phyloP scores from a whole-genome alignment of 2,329 filamentous ascomycete species.

The Periconia sp. region DNA sequence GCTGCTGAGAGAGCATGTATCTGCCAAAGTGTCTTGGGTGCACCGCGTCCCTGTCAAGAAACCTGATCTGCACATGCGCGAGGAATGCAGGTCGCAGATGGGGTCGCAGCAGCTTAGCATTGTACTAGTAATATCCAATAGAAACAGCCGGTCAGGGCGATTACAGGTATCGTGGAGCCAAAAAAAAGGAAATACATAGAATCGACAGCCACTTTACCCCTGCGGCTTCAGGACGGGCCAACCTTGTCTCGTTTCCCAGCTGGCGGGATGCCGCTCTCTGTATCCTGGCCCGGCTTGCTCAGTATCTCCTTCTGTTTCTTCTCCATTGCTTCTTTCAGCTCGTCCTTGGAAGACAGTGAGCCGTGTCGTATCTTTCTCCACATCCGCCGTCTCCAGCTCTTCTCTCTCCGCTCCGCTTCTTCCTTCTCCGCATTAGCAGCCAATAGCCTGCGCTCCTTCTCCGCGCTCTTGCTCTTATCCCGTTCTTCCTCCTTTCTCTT shows the following conservation, averaged over 20 bases:
- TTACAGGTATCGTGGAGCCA: constrained; percentile 20
- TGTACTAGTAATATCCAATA: not conserved
- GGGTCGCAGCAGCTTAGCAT: not conserved
- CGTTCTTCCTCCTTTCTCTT: constrained; percentile 54
- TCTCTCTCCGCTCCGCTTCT: constrained; percentile 47
- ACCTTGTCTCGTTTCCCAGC: constrained; percentile 33
- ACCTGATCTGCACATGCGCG: too few relatives aligned
- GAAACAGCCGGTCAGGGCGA: constrained; percentile 15
- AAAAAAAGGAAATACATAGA: constrained; percentile 3
- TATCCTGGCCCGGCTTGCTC: constrained; percentile 40
- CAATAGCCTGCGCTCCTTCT: constrained; percentile 63
- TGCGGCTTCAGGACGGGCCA: constrained; percentile 3
- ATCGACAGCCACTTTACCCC: too few relatives aligned
- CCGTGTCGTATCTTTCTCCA: constrained; percentile 37
- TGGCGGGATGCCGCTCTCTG: constrained; percentile 44
- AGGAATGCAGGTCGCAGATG: not conserved
- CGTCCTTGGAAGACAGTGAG: constrained; percentile 20
- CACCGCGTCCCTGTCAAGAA: too few relatives aligned
- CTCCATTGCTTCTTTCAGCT: constrained; percentile 26
- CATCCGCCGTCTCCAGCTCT: constrained; percentile 36
- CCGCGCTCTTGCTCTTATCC: constrained; percentile 66
- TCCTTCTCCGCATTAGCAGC: constrained; percentile 52
- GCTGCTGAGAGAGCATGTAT: too few relatives aligned
- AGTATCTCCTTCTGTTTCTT: constrained; percentile 35
- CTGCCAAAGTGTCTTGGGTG: too few relatives aligned